Evolutionary conservation across 257 asterid genomes (phyloP), one percentile per base, ranked within the genome.

Genomic region (Penstemon barbatus): DNA sequence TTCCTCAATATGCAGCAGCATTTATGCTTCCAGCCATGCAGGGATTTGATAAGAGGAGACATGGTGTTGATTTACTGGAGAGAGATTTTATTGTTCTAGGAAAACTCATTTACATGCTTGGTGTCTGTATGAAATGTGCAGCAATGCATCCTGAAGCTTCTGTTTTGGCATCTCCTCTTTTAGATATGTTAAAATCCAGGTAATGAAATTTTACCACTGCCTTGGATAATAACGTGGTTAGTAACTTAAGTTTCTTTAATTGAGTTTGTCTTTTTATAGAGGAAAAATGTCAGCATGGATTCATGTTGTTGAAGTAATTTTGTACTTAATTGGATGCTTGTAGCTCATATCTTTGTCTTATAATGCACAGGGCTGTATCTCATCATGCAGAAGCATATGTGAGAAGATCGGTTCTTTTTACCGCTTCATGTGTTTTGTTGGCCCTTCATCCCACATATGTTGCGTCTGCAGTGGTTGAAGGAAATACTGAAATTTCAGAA

Each of bases 131-230:
- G 41, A 88, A 87, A 78, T 94, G 96, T 76, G 90, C 96, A 18
- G 87, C 93, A 38, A 84, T 91, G 97, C 99, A 94, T 77, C 99
- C 97, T 36, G 97, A 94, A 80, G 97, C 97, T 69, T 91, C 90
- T 19, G 84, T 87, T 72, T 70, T 94, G 85, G 97, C 93, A 61
- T 77, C 91, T 66, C 93, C 95, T 45, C 96, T 91, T 71, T 66
- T 94, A 79, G 97, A 93, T 77, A 86, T 93, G 95, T 62, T 93
- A 69, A 84, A 87, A 73, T 81, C 88, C 75, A 86, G 98, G 98
- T 90, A 79, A 33, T 49, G 33, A 53, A 56, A 55, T 7, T 66
- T 50, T 75, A 42, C 57, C 18, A 56, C n/a, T 72, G 60, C 68
- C 82, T 51, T 42, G 40, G 38, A 13, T 37, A n/a, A 3, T 49